Percentiles rank a stretch among this genome's conserved stretches.
Conservation (phyloP, 2,329 filamentous ascomycete genomes). For the Fusarium clavum region DNA sequence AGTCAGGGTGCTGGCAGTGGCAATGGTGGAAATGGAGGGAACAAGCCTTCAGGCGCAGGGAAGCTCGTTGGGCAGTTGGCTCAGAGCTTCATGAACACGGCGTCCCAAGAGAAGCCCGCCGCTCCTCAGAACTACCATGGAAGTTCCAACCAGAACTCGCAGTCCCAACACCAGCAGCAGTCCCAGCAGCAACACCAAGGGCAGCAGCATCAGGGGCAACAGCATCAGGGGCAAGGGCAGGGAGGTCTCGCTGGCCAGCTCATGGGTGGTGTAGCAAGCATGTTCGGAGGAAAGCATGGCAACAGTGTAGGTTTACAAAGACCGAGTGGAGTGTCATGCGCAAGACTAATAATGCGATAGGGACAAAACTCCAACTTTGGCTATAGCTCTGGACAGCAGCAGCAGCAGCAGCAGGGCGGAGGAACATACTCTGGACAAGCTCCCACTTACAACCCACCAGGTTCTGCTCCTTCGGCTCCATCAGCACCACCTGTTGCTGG, state of each 20-base stretch:
- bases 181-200: conserved; percentile 43
- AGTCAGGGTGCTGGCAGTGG: conserved; percentile 39
- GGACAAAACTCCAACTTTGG: conserved; percentile 66
- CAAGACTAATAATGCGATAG: conserved; percentile 47
- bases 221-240: conserved; percentile 47
- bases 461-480: conserved; percentile 44
- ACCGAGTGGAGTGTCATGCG: neutral
- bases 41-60: conserved; percentile 57
- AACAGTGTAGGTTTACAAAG: conserved; percentile 48
- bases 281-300: conserved; percentile 62
- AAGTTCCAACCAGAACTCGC: conserved; percentile 54
- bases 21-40: conserved; percentile 50
- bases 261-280: conserved; percentile 67
- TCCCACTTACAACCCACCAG: conserved; percentile 59
- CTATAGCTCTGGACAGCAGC: conserved; percentile 65
- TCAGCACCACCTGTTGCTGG: conserved; percentile 43
- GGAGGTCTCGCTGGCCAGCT: conserved; percentile 65
- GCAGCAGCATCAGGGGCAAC: conserved; percentile 45
- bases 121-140: conserved; percentile 62
- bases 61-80: conserved; percentile 69
- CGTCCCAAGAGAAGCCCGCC: conserved; percentile 59
- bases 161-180: conserved; percentile 17
- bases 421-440: conserved; percentile 68
- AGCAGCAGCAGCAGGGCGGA: conserved; percentile 35
- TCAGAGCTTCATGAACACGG: conserved; percentile 65